Base-by-base conservation (phyloP, 1,284 basidiomycete genomes). In the Singerocomus rubriflavus region DNA sequence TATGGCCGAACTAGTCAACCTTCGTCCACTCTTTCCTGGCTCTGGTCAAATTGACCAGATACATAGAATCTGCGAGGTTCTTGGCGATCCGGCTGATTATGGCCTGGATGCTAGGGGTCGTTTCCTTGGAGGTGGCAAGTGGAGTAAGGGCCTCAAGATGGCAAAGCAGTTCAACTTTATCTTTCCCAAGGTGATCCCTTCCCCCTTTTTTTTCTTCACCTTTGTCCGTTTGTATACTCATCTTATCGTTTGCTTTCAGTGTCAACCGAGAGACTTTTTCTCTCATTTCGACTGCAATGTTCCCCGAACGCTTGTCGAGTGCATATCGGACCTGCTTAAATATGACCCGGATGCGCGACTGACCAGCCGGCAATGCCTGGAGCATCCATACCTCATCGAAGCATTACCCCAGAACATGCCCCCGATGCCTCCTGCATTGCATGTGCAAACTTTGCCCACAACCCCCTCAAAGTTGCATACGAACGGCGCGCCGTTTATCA, bases 1-100 rank as follows among this genome's bases (percentile, higher is more conserved):
- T 68, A 87, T 99, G 77, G 93, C 95, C 8, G 97, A 99, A 71
- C 79, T 98, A 50, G 81, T 98, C 70, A 98, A 94, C 64, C 80
- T 99, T 54, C 89, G 93, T 58, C 96, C 97, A 0, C 77, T 99
- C 27, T 99, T 99, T 69, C 96, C 97, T n/a, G 97, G 97, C n/a
- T 83, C 87, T 50, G 89, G 86, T 67, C 95, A 98, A 69, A 79
- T 93, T 44, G 96, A 99, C 72, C 97, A 99, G 70, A 85, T 99
- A 25, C 84, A 82, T 51, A 80, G 86, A 65, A 98, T 99, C 52
- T 91, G 88, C 61, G 88, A 96, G 55, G 77, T 95, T 12, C 78
- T 99, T 32, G 97, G 97, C n/a, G 91, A 98, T 69, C 96, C 97
- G 11, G 81, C 79, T 50, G 86, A 89, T 47, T 93, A 97, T 67